Base-by-base conservation (phyloP, 1,139 yeast genomes). In the Diutina pseudorugosa region DNA sequence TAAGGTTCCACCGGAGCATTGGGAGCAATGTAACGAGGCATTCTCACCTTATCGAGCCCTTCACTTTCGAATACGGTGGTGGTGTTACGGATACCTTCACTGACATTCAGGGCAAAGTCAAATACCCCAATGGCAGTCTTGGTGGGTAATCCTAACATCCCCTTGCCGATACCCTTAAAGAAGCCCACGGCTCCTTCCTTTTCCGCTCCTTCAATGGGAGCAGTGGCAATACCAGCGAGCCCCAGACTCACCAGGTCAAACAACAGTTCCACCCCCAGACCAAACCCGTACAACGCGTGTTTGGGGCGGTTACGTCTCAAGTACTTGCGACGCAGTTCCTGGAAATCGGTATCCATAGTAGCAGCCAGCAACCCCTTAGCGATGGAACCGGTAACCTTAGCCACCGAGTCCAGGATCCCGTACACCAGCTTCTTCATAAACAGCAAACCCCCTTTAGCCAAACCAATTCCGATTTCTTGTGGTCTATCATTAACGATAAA, bases 111-210 rank as follows among this genome's bases (percentile, higher is more conserved):
- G 0, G 98, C 96, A 58, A 94, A 73, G 64, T 94, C 99, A 61
- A 94, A 85, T 40, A 93, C 66, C 7, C 99, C 99, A 61, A 93
- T 90, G 0, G 97, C 96, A 0, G 98, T 89, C 68, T 94, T 94
- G 0, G 98, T 90, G 0, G 98, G 98, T 43, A 94, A 70, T 0
- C 98, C 98, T 53, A 94, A 80, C 21, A 94, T 65, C n/a, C 98
- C 98, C 61, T 85, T 87, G 7, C 98, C 98, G 9, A 94, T 65
- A 0, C 99, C 98, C 63, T 82, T 88, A 69, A 94, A 82, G 64
- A 94, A 93, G 0, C 98, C 98, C 1, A 82, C 73, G 0, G 98
- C 83, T 11, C 98, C 98, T 50, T 84, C 95, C 53, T 77, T 74
- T 23, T 76, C 75, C 0, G 96, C 96, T 8, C 98, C 98, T 62